phyloP scores from a whole-genome alignment of 768 basidiomycete genomes.

The Amanita rimosa region DNA sequence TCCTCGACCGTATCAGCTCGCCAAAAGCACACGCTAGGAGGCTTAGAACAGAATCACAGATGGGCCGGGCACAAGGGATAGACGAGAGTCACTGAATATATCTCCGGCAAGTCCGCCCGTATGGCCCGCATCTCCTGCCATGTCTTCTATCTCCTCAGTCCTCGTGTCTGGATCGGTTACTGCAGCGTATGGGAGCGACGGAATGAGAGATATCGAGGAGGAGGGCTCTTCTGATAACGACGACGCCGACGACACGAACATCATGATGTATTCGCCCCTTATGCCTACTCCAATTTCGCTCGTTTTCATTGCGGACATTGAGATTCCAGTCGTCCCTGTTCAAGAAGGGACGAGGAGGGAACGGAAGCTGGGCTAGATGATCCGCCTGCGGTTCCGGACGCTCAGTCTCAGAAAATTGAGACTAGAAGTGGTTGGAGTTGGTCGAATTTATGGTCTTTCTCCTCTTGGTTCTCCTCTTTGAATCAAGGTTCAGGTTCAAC shows the following conservation, averaged over 20 bases:
- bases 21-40: slow-evolving; percentile 12
- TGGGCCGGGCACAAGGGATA: neutral
- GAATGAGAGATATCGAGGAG: slow-evolving; percentile 1
- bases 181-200: slow-evolving; percentile 4
- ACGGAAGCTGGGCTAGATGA: neutral
- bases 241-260: too few relatives aligned
- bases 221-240: slow-evolving; percentile 4
- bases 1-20: slow-evolving; percentile 20
- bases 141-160: slow-evolving; percentile 1
- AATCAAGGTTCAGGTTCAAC: too few relatives aligned
- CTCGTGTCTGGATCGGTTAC: too few relatives aligned
- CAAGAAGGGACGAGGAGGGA: slow-evolving; percentile 11
- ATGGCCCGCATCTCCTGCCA: neutral
- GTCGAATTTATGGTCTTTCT: neutral
- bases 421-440: slow-evolving; percentile 4
- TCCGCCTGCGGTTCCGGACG: neutral
- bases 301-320: too few relatives aligned
- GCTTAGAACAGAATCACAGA: slow-evolving; percentile 4
- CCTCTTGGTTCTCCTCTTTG: slow-evolving; percentile 5
- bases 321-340: too few relatives aligned
- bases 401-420: neutral
- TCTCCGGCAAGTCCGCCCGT: neutral
- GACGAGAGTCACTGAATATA: neutral
- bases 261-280: too few relatives aligned
- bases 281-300: too few relatives aligned